A percentile compares a stretch with the other conserved stretches of the same genome.
Evolutionary conservation across 2,329 filamentous ascomycete genomes (phyloP).

Genomic region (Cryphonectria japonica): DNA sequence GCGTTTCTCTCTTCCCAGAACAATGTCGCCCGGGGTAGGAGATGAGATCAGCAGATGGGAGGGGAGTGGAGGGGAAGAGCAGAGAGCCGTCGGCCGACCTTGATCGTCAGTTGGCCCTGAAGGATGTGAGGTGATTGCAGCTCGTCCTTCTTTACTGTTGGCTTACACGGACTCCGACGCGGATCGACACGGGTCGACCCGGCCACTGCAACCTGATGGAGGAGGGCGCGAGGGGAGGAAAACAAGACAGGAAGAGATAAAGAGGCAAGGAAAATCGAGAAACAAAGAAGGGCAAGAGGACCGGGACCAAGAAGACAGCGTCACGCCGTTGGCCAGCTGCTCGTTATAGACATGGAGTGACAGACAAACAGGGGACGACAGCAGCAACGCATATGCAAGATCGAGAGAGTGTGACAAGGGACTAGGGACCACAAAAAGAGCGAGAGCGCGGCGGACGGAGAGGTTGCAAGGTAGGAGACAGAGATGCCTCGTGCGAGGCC

Average conservation of each 20-base stretch:
- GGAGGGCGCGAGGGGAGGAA: background rate
- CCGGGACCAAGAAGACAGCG: background rate
- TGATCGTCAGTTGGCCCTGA: background rate
- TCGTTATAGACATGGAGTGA: conserved; percentile 8
- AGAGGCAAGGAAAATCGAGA: background rate
- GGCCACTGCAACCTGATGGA: background rate
- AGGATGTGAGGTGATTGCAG: conserved; percentile 1
- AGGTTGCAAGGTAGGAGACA: background rate
- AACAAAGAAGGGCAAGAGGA: background rate
- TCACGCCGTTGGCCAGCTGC: conserved; percentile 5
- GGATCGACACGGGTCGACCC: conserved; percentile 3
- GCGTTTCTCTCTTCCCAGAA: background rate
- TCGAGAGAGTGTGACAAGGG: background rate
- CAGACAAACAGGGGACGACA: background rate
- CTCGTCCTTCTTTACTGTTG: background rate
- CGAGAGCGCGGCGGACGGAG: background rate
- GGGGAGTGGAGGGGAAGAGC: background rate
- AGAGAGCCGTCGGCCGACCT: background rate
- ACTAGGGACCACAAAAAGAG: background rate
- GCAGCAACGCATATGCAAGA: background rate
- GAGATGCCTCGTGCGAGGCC: background rate
- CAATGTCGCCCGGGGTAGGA: background rate
- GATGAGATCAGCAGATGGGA: conserved; percentile 10
- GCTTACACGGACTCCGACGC: conserved; percentile 11
- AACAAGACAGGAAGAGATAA: background rate